Base-by-base conservation (phyloP, 2,329 filamentous ascomycete genomes). In the Colletotrichum sp. region DNA sequence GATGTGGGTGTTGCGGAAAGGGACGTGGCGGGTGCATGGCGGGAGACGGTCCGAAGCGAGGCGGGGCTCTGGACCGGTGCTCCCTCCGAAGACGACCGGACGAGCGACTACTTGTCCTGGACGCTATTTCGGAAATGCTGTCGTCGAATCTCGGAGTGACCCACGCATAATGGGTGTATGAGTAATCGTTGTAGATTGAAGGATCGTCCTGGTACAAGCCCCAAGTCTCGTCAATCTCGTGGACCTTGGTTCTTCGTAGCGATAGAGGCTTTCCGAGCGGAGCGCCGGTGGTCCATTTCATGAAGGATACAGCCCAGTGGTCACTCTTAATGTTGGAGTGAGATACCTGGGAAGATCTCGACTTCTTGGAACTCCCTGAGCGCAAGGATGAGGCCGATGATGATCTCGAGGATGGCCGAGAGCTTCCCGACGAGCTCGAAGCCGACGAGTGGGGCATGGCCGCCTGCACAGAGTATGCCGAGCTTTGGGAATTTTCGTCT, bases 251-350 rank as follows among this genome's bases (percentile, higher is more conserved):
- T 47, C 70, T 76, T 9, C 74, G 75, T 16, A 76, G 61, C 9
- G 75, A 58, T 47, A 75, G 21, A 36, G 58, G 64, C 55, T 67
- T 72, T 15, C 57, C 70, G 27, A 69, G 68, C 21, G 69, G 72
- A 6, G 69, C 74, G 15, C 76, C 76, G 6, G 72, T 70, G 12
- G 69, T 65, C 43, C 70, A 76, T 68, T 74, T 76, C 74, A 76
- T 73, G 33, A 76, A 59, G 12, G 66, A 64, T 29, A 75, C 65
- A 15, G 64, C 18, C 74, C 72, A 75, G 55, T 66, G 54, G 18
- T 73, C 74, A n/a, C 69, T 66, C 55, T 47, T 66, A 29, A 76
- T 70, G n/a, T 61, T 65, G 63, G 72, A 68, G 33, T 75, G 70
- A 7, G 75, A 75, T 12, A 65, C 36, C n/a, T 66, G 62, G 15